These are phyloP conservation scores for Dinochytrium kinnereticum DNA, from an alignment of 371 early-diverging fungal species.

Conservation along the genomic window DNA sequence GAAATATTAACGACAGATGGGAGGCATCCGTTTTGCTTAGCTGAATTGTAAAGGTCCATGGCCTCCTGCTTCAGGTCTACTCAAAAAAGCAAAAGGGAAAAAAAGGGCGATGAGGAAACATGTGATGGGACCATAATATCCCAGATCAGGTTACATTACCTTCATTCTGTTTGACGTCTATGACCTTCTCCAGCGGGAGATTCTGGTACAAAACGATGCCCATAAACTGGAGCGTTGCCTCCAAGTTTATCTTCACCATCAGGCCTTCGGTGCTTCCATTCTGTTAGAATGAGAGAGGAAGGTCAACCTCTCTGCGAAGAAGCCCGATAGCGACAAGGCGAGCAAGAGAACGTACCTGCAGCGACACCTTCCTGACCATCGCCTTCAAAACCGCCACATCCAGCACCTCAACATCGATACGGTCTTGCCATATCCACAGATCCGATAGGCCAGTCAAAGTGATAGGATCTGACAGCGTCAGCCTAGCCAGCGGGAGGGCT, in stretches of 20 bases:
- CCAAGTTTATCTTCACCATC: not conserved
- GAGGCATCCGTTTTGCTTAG: not conserved
- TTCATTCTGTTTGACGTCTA: not conserved
- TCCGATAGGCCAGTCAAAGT: slow-evolving; percentile 10
- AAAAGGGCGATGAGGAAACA: not conserved
- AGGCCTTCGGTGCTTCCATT: not conserved
- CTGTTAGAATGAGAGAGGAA: not conserved
- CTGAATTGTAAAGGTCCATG: not conserved
- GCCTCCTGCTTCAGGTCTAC: not conserved
- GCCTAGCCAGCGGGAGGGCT: not conserved
- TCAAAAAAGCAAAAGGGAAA: not conserved
- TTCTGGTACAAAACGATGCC: slow-evolving; percentile 9
- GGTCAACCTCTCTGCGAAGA: not conserved
- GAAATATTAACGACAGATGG: not conserved
- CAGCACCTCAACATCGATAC: not conserved
- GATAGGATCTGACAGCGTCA: slow-evolving; percentile 15
- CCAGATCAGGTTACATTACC: too few relatives aligned
- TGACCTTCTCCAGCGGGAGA: slow-evolving; percentile 17
- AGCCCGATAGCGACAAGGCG: too few relatives aligned
- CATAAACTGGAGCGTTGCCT: slow-evolving; percentile 16
- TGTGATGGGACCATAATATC: too few relatives aligned
- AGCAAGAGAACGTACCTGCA: too few relatives aligned
- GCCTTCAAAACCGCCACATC: slow-evolving; percentile 1
- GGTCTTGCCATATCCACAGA: slow-evolving; percentile 18
- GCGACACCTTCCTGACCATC: not conserved